Conservation (phyloP, 345 rosid genomes). For the Pistacia atlantica region DNA sequence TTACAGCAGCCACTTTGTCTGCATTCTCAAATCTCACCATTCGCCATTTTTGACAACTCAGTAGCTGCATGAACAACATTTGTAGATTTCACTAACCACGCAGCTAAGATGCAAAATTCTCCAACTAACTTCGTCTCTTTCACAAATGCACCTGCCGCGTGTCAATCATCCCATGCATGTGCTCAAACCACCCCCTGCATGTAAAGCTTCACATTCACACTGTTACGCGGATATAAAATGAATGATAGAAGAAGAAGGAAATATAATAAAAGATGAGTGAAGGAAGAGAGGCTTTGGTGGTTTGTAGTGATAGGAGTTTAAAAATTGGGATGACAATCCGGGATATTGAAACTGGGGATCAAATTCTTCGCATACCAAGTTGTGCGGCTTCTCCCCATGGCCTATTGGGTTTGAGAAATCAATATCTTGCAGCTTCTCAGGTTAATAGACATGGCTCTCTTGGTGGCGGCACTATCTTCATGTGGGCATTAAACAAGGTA, state of each 20-base stretch:
- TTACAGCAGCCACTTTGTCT: not conserved
- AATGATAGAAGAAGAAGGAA: not conserved
- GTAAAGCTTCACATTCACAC: not conserved
- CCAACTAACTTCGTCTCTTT: conserved; percentile 34
- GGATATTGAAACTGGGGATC: conserved; percentile 47
- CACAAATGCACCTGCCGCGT: conserved; percentile 10
- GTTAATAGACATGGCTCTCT: conserved; percentile 46
- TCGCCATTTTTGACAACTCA: not conserved
- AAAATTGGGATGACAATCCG: conserved; percentile 40
- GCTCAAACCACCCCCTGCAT: conserved; percentile 8
- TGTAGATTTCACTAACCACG: not conserved
- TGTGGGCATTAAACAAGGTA: conserved; percentile 54
- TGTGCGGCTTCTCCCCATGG: conserved; percentile 55
- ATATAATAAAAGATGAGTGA: conserved; percentile 15
- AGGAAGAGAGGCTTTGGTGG: conserved; percentile 40
- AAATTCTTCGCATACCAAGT: conserved; percentile 43
- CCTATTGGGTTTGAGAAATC: conserved; percentile 33
- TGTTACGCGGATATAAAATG: not conserved
- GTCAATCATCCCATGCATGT: conserved; percentile 18
- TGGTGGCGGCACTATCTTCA: conserved; percentile 46
- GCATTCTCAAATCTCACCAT: not conserved
- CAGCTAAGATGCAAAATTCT: not conserved
- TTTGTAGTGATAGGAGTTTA: conserved; percentile 43
- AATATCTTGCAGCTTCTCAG: conserved; percentile 52
- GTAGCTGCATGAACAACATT: conserved; percentile 16